A percentile compares a stretch with the other conserved stretches of the same genome.
phyloP scores from a whole-genome alignment of 208 protist genomes.

The Entamoeba invadens region DNA sequence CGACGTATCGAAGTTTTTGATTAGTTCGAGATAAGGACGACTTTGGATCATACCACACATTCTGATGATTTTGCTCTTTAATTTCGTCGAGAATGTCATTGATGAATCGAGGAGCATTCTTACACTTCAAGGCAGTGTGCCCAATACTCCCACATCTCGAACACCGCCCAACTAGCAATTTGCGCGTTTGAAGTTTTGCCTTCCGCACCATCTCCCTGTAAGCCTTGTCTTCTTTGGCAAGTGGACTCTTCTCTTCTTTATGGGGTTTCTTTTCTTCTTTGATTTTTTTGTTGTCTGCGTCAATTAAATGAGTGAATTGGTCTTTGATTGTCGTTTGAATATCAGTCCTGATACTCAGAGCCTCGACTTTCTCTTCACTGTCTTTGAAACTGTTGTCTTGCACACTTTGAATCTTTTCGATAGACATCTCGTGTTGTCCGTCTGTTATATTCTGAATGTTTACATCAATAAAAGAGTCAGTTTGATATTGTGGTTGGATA shows the following conservation, averaged over 20 bases:
- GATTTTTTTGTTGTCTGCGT: background rate
- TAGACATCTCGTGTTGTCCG: too few relatives aligned
- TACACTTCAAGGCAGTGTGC: background rate
- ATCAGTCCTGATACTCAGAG: too few relatives aligned
- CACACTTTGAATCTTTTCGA: too few relatives aligned
- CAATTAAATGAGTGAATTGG: too few relatives aligned
- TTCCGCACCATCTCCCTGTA: background rate
- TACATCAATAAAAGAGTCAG: too few relatives aligned
- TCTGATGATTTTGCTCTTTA: background rate
- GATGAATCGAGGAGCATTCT: background rate
- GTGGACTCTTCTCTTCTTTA: background rate
- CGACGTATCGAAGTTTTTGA: background rate
- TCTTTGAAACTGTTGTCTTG: too few relatives aligned
- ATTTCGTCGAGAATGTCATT: background rate
- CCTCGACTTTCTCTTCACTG: too few relatives aligned
- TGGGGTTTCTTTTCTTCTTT: background rate
- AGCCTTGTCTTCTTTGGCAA: background rate
- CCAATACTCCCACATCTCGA: background rate
- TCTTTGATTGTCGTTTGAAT: too few relatives aligned
- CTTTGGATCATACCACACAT: too few relatives aligned
- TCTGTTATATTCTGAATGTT: too few relatives aligned
- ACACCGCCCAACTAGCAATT: background rate
- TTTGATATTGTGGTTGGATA: too few relatives aligned
- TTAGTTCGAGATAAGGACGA: too few relatives aligned
- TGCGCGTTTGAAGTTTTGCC: background rate